phyloP scores from a whole-genome alignment of 1,284 basidiomycete species.

The Ustilago xerochloae region DNA sequence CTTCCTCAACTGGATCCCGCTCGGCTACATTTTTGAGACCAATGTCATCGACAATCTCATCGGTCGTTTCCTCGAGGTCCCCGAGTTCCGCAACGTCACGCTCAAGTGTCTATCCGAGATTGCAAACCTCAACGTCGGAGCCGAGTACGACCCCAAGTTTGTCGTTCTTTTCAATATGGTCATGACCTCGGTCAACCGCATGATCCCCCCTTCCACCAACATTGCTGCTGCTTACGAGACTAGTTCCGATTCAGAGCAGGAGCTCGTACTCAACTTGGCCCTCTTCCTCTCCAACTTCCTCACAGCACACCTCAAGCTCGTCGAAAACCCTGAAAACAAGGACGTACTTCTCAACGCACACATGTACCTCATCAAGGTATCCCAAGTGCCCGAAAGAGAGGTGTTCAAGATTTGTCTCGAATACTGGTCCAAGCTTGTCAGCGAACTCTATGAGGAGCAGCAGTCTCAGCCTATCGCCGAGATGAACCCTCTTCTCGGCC shows the following conservation, averaged over 20 bases:
- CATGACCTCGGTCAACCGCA: constrained; percentile 67
- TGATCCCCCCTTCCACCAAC: constrained; percentile 75
- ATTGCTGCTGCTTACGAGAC: constrained; percentile 92
- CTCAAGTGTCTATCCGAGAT: constrained; percentile 99
- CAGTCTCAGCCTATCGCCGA: constrained; percentile 91
- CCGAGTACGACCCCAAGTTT: constrained; percentile 98
- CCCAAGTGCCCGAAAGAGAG: constrained; percentile 97
- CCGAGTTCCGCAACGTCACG: constrained; percentile 97
- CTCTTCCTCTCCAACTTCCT: constrained; percentile 98
- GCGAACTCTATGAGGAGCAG: constrained; percentile 96
- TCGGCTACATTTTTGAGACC: constrained; percentile 99
- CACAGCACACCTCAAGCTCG: constrained; percentile 81
- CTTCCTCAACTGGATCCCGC: constrained; percentile 99
- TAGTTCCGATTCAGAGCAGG: constrained; percentile 91
- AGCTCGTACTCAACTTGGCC: constrained; percentile 95
- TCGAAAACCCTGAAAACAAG: constrained; percentile 90
- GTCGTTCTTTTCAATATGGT: constrained; percentile 89
- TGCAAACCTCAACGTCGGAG: constrained; percentile 83
- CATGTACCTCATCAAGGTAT: constrained; percentile 98
- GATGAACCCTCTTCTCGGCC: constrained; percentile 89
- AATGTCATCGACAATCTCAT: constrained; percentile 95
- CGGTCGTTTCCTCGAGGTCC: constrained; percentile 90
- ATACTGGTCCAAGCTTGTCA: constrained; percentile 98
- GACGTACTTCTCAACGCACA: constrained; percentile 85
- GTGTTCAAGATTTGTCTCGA: constrained; percentile 99